Base-by-base conservation (phyloP, 2,329 filamentous ascomycete species). In the Meredithiella fracta region DNA sequence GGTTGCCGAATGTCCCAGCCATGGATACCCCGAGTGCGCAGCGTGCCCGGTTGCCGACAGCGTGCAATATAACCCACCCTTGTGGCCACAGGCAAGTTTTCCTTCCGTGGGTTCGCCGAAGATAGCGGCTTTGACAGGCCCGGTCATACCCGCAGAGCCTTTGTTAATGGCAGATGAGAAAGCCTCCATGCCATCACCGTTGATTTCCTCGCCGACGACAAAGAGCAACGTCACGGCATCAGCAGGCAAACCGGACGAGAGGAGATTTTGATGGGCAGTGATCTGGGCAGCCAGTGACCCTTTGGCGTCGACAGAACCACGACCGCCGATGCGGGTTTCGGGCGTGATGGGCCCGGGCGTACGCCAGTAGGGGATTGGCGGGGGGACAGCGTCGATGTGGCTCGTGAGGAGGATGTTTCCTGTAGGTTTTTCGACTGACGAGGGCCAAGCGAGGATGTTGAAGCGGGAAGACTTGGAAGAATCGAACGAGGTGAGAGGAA, bases 31-130 rank as follows among this genome's bases (percentile, higher is more conserved):
- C 7, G 84, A 90, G 69, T 98, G 92, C 1, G 86, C 88, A 0
- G 76, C 86, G 59, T 82, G 83, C 29, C 91, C 91, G 31, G 74
- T 76, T 0, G 85, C 85, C 14, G 72, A 71, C 58, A 97, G 64
- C 1, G 74, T 70, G 64, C 89, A 83, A 47, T 76, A 76, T 3
- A 89, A 66, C 57, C 82, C 85, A 42, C 92, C 91, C 71, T 98
- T 97, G 74, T 97, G 91, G 1, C 91, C 92, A 56, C 86, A 83
- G 0, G 88, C 89, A 20, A 97, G 82, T 67, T 85, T 87, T 62
- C 83, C 79, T 64, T 94, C 88, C 0, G 92, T 98, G 0, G 91
- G 91, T 67, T 98, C 92, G 42, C 92, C 91, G 64, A 96, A 97
- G 63, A 92, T 85, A 63, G 87, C 82, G 2, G 87, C 80, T 34